Percentiles rank a stretch among this genome's conserved stretches.
phyloP scores from a whole-genome alignment of 495 filamentous ascomycete genomes.

The Penicillium canariense region DNA sequence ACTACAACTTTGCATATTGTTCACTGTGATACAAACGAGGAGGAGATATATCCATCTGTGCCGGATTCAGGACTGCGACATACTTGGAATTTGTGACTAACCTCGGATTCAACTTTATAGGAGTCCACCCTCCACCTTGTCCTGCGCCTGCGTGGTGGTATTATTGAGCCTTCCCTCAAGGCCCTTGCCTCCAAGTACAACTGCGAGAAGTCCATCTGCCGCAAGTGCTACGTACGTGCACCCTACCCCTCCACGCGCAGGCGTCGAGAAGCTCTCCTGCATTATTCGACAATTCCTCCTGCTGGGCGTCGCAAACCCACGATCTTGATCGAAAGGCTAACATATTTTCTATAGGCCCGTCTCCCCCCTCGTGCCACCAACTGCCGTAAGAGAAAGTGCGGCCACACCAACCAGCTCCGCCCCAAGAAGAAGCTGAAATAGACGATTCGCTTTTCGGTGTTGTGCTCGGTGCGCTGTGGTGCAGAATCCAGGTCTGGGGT shows the following conservation, averaged over 20 bases:
- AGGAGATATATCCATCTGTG: constrained; percentile 5
- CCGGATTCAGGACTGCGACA: constrained; percentile 4
- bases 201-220: constrained; percentile 99
- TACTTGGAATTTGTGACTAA: constrained; percentile 15
- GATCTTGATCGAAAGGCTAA: constrained; percentile 14
- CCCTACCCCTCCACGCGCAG: constrained; percentile 1
- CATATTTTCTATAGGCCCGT: constrained; percentile 62
- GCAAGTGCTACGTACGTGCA: constrained; percentile 92
- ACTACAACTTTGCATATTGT: background rate
- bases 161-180: constrained; percentile 99
- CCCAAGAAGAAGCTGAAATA: constrained; percentile 99
- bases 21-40: constrained; percentile 10
- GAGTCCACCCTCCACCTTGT: constrained; percentile 99
- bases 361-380: constrained; percentile 98
- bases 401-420: constrained; percentile 98
- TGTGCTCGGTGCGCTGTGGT: constrained; percentile 47
- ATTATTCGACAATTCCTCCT: background rate
- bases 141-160: constrained; percentile 98
- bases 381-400: constrained; percentile 99
- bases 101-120: constrained; percentile 44
- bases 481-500: constrained; percentile 32
- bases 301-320: constrained; percentile 1
- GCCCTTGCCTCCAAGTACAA: constrained; percentile 98
- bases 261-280: background rate
- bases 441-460: constrained; percentile 44